A percentile compares a stretch with the other conserved stretches of the same genome.
Evolutionary conservation across 1,139 yeast species (phyloP).

Genomic region (Zygotorulaspora mrakii): DNA sequence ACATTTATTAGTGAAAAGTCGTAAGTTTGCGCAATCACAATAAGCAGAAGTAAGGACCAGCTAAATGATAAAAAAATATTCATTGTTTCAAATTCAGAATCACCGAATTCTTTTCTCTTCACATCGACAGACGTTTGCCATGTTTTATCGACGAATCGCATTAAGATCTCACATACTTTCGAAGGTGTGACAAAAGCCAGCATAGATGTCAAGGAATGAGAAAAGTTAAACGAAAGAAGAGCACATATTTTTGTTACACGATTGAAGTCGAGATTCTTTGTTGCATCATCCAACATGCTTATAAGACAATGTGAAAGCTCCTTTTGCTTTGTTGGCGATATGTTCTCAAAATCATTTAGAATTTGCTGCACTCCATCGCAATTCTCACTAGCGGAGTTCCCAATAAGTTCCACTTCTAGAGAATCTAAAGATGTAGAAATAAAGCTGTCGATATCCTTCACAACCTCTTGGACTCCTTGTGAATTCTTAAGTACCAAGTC

Average conservation of each 20-base stretch:
- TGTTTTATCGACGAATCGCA: slow-evolving; percentile 27
- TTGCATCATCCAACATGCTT: slow-evolving; percentile 41
- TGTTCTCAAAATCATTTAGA: slow-evolving; percentile 37
- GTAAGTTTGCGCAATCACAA: slow-evolving; percentile 24
- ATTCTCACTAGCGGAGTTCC: slow-evolving; percentile 31
- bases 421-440: slow-evolving; percentile 45
- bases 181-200: slow-evolving; percentile 27
- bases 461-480: slow-evolving; percentile 32
- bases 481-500: slow-evolving; percentile 26
- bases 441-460: slow-evolving; percentile 27
- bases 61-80: slow-evolving; percentile 28
- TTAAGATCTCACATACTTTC: slow-evolving; percentile 19
- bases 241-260: slow-evolving; percentile 29
- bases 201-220: slow-evolving; percentile 31
- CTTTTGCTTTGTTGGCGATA: slow-evolving; percentile 42
- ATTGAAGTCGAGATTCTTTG: slow-evolving; percentile 34
- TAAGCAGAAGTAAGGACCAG: slow-evolving; percentile 27
- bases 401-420: slow-evolving; percentile 53
- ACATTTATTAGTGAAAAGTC: slow-evolving; percentile 25
- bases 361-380: slow-evolving; percentile 42
- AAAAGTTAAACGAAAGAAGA: slow-evolving; percentile 28
- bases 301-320: slow-evolving; percentile 42
- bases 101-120: slow-evolving; percentile 22
- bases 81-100: slow-evolving; percentile 27
- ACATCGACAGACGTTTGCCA: slow-evolving; percentile 23